Percentiles rank a stretch among this genome's conserved stretches.
Evolutionary conservation across 768 basidiomycete species (phyloP).

Genomic region (Collybia sp.): DNA sequence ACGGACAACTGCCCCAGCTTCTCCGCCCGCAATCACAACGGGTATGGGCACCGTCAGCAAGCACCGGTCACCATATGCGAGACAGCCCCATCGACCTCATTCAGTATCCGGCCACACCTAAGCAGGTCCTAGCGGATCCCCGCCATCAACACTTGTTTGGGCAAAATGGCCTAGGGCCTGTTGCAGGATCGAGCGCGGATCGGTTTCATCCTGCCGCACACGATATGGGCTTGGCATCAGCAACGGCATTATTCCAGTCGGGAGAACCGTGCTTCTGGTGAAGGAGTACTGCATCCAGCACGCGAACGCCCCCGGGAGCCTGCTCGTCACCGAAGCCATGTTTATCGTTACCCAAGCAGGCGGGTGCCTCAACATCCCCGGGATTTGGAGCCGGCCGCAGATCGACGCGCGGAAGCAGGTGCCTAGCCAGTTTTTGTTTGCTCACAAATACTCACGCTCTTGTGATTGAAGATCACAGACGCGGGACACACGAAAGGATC

Average conservation of each 20-base stretch:
- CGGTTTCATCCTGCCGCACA: slow-evolving; percentile 18
- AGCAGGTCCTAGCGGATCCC: slow-evolving; percentile 32
- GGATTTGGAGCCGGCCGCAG: too few species aligned
- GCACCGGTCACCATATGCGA: slow-evolving; percentile 32
- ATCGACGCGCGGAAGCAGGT: too few species aligned
- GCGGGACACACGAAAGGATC: too few species aligned
- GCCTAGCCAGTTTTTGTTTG: too few species aligned
- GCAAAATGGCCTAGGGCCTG: slow-evolving; percentile 77
- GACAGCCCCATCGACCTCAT: slow-evolving; percentile 13
- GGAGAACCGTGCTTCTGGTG: too few species aligned
- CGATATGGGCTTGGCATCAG: slow-evolving; percentile 9
- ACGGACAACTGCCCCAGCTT: slow-evolving; percentile 38
- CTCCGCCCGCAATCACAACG: slow-evolving; percentile 24
- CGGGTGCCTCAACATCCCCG: too few species aligned
- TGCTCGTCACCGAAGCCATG: too few species aligned
- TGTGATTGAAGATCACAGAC: too few species aligned
- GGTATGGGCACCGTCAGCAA: slow-evolving; percentile 20
- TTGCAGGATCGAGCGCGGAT: slow-evolving; percentile 50
- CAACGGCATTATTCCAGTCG: slow-evolving; percentile 40
- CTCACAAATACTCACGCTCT: too few species aligned
- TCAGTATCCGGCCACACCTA: slow-evolving; percentile 11
- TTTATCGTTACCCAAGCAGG: too few species aligned
- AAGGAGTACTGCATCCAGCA: too few species aligned
- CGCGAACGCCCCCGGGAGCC: too few species aligned
- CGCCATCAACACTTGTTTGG: slow-evolving; percentile 85